Base-by-base conservation (phyloP, 2,329 filamentous ascomycete genomes). In the Blastomyces percursus region DNA sequence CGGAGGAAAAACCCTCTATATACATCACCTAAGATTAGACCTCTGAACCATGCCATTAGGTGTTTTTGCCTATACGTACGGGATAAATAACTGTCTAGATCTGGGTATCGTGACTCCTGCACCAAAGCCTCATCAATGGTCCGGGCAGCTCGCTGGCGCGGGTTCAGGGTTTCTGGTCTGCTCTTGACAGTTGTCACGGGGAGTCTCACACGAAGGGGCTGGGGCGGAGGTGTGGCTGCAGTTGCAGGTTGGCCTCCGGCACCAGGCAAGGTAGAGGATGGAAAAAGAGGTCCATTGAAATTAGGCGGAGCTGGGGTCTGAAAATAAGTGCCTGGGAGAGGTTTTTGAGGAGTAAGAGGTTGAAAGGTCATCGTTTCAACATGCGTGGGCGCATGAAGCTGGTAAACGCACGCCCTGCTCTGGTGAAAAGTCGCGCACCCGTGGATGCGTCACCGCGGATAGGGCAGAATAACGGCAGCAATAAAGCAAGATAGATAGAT, bases 1-100 rank as follows among this genome's bases (percentile, higher is more conserved):
- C 91, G 70, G 90, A 93, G 5, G 92, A 96, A 67, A 89, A 86
- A 66, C 94, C 91, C 78, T 92, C 90, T 95, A 69, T 62, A 66
- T 56, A 44, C 42, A 48, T 27, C 30, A 11, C 7, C 38, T 55
- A 16, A 59, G 11, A 50, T 54, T 56, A 61, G 60, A 30, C 44
- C n/a, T 5, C 2, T 58, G 8, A 21, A n/a, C 16, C 2, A 38
- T 21, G 32, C 24, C 48, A 55, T 38, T n/a, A 35, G 16, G n/a
- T 38, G 2, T 21, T 35, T 58, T 58, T 44, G 30, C 24, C 48
- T 59, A n/a, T 59, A 83, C 90, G 81, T 81, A 94, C 91, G 90
- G 76, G 87, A 85, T 70, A 95, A 86, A 77, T 96, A 96, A 63
- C 85, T 88, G 74, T 97, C 93, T 21, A 99, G 79, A 66, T 96